Base-by-base conservation (phyloP, 2,329 filamentous ascomycete genomes). In the Pseudogymnoascus pannorum region DNA sequence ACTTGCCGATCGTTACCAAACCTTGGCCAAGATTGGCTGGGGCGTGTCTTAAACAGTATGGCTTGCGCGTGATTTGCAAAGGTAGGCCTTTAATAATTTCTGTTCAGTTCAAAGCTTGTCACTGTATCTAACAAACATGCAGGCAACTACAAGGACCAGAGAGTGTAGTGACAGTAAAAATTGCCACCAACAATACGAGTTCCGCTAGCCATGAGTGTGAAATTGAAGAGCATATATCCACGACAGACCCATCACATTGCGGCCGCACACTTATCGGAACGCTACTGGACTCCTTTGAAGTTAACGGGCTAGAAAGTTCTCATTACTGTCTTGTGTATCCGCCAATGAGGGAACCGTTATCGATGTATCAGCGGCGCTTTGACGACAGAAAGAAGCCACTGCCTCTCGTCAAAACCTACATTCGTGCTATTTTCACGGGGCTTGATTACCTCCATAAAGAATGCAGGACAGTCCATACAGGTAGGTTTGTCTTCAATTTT, bases 21-120 rank as follows among this genome's bases (percentile, higher is more conserved):
- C 77, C 44, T 67, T 71, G 5, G 72, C 75, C 60, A 77, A 77
- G 62, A 68, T 77, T 11, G 74, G 74, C 3, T 71, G 66, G 64
- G 74, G 75, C 5, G 71, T 70, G 18, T 76, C 73, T 66, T 75
- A 73, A 4, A 77, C 70, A 4, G 70, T 76, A 58, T 78, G 73
- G 73, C 70, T 76, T 58, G 72, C 74, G n/a, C 66, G 60, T 20
- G 75, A 77, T 54, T 8, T 36, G 33, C 33, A 36, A 36, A 14
- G 33, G 33, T 36, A 36, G n/a, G 33, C 1, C 33, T 36, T n/a
- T n/a, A n/a, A n/a, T 36, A 36, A 36, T n/a, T 36, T 36, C 33
- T 36, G 14, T 36, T 36, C 5, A 36, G 2, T n/a, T 35, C 33
- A 4, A 36, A 36, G 33, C 33, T 36, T 14, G n/a, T 36, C 33